phyloP scores from a whole-genome alignment of 192 early-diverging fungal species.

The Diversispora epigaea region DNA sequence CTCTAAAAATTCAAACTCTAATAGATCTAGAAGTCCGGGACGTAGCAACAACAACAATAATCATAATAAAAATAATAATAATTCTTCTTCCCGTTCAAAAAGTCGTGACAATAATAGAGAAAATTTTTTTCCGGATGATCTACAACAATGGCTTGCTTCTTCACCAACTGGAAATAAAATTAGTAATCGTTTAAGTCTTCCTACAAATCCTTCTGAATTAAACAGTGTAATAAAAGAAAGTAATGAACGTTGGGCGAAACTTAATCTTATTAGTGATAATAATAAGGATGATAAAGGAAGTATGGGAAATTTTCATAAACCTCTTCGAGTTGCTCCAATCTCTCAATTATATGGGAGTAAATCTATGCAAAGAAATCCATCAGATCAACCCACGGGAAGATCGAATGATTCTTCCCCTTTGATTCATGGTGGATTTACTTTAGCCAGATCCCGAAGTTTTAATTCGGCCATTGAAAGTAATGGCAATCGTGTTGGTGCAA shows the following conservation, averaged over 20 bases:
- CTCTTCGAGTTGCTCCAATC: conserved; percentile 9
- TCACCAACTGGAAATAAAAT: conserved; percentile 3
- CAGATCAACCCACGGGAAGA: not conserved
- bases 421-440: conserved; percentile 22
- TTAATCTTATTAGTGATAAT: conserved; percentile 8
- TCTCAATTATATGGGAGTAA: not conserved
- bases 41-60: conserved; percentile 4
- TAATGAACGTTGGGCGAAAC: conserved; percentile 30
- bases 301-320: conserved; percentile 31
- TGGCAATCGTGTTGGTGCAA: not conserved
- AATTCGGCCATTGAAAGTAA: conserved; percentile 26
- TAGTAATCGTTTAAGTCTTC: conserved; percentile 26
- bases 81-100: conserved; percentile 23
- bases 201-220: not conserved
- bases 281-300: not conserved
- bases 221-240: conserved; percentile 24
- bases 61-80: too few species aligned
- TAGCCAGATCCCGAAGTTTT: conserved; percentile 22
- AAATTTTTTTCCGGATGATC: not conserved
- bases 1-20: not conserved
- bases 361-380: conserved; percentile 26
- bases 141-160: conserved; percentile 13
- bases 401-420: not conserved
- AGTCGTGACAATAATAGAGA: conserved; percentile 1
- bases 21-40: conserved; percentile 21